phyloP scores from a whole-genome alignment of 495 filamentous ascomycete genomes.

The Zalerion maritima region DNA sequence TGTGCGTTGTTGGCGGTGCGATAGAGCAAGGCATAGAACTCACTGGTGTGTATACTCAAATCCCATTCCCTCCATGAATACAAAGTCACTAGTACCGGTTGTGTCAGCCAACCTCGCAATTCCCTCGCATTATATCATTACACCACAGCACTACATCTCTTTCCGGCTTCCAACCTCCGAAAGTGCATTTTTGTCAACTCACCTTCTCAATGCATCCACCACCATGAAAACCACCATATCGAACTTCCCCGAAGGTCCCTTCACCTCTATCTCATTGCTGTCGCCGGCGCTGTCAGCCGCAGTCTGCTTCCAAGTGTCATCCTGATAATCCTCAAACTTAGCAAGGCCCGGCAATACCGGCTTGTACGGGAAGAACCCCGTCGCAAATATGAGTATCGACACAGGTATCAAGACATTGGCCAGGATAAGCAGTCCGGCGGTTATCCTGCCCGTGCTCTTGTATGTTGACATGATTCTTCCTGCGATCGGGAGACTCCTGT shows the following conservation, averaged over 20 bases:
- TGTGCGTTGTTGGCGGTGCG: background rate
- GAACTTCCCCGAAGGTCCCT: constrained; percentile 50
- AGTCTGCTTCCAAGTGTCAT: too few relatives aligned
- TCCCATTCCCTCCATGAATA: constrained; percentile 66
- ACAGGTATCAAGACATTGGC: constrained; percentile 67
- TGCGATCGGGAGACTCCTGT: too few relatives aligned
- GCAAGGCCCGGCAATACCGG: constrained; percentile 77
- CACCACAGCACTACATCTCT: constrained; percentile 2
- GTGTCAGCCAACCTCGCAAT: too few relatives aligned
- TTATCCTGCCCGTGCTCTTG: too few relatives aligned
- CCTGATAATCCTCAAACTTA: constrained; percentile 38
- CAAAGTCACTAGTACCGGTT: constrained; percentile 62
- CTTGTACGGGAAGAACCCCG: constrained; percentile 96
- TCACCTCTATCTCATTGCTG: too few relatives aligned
- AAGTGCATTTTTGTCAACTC: constrained; percentile 8
- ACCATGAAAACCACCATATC: constrained; percentile 95
- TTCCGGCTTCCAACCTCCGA: background rate
- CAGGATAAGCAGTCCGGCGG: constrained; percentile 41
- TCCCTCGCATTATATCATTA: constrained; percentile 7
- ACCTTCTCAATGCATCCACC: constrained; percentile 88
- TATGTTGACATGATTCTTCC: too few relatives aligned
- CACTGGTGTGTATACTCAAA: constrained; percentile 86
- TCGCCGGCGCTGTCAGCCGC: too few relatives aligned
- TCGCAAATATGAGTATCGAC: constrained; percentile 68
- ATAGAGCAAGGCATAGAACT: constrained; percentile 9